Base-by-base conservation (phyloP, 2,329 filamentous ascomycete genomes). In the Cordyceps tenuipes region DNA sequence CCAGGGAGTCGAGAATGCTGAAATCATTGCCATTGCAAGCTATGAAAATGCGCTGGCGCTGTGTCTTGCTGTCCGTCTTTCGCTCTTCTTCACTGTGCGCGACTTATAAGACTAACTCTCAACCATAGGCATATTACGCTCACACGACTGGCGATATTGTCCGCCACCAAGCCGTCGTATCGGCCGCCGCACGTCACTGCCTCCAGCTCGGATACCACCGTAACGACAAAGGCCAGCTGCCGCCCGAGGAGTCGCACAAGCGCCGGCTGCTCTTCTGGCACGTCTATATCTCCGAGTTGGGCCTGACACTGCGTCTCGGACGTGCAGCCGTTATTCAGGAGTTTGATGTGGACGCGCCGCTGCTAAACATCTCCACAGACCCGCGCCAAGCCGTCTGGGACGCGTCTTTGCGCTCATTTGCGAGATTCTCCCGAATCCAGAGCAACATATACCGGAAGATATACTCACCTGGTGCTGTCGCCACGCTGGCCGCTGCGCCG, bases 201-300 rank as follows among this genome's bases (percentile, higher is more conserved):
- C 57, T 66, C 0, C 61, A 62, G 9, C 17, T 66, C 4, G 64
- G 64, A 19, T 66, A 66, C n/a, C 61, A 66, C 19, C 47, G 64
- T n/a, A 57, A 62, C 29, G 62, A 59, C 31, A 41, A 62, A 6
- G 59, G 48, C 1, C 50, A 62, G 5, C 12, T 64, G 10, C 31
- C 61, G 1, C 41, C 57, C 10, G 44, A 62, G 2, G 57, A 63
- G 41, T 56, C 64, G 1, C 53, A 62, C 17, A 55, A 57, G 19
- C 61, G 57, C 31, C 57, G 64, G 5, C 57, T 60, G 1, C 46
- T 66, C 4, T 66, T 66, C 39, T 66, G 64, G 64, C 64, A 65
- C 44, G 55, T 65, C 19, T 66, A 64, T 49, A 61, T 64, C 10
- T 62, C 64, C 3, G 64, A 65, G 10, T 54, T 60, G 6, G 56